These are phyloP conservation scores for Escallonia herrerae DNA, from an alignment of 129 eudicot genomes.

Conservation along the genomic window DNA sequence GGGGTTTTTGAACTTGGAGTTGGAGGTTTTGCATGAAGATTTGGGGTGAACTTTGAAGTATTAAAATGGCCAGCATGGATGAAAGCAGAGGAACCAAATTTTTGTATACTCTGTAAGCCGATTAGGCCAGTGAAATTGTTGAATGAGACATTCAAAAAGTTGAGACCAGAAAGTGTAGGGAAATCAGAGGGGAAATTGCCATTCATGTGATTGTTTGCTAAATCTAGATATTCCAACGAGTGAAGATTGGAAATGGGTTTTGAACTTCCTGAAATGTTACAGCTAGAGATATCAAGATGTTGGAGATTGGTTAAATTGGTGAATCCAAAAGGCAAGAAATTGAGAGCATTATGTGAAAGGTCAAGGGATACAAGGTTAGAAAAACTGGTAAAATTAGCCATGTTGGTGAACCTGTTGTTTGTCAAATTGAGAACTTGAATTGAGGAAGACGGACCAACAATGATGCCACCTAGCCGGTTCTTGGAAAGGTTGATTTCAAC, in stretches of 20 bases:
- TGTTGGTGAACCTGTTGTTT: constrained; percentile 64
- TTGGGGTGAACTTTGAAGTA: constrained; percentile 14
- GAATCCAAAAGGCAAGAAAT: constrained; percentile 42
- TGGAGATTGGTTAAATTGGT: constrained; percentile 42
- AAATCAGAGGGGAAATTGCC: constrained; percentile 76
- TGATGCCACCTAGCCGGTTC: constrained; percentile 67
- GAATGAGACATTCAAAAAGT: constrained; percentile 75
- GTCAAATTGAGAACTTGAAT: constrained; percentile 55
- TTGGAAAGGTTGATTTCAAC: constrained; percentile 49
- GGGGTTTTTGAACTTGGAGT: constrained; percentile 7
- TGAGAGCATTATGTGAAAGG: constrained; percentile 56
- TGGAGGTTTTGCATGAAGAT: constrained; percentile 24
- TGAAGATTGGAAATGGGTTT: constrained; percentile 42
- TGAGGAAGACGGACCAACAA: constrained; percentile 34
- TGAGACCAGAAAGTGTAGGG: constrained; percentile 41
- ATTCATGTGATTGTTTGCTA: constrained; percentile 50
- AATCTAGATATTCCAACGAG: constrained; percentile 46
- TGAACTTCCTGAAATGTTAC: constrained; percentile 51
- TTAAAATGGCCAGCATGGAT: constrained; percentile 44
- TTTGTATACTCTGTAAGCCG: constrained; percentile 22
- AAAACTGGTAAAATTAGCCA: constrained; percentile 38
- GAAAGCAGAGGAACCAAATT: constrained; percentile 62
- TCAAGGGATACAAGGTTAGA: constrained; percentile 49
- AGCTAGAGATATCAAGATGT: constrained; percentile 54
- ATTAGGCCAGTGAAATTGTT: constrained; percentile 54